Conservation (phyloP, 805 yeast species). For the Candida xiaguanensis region DNA sequence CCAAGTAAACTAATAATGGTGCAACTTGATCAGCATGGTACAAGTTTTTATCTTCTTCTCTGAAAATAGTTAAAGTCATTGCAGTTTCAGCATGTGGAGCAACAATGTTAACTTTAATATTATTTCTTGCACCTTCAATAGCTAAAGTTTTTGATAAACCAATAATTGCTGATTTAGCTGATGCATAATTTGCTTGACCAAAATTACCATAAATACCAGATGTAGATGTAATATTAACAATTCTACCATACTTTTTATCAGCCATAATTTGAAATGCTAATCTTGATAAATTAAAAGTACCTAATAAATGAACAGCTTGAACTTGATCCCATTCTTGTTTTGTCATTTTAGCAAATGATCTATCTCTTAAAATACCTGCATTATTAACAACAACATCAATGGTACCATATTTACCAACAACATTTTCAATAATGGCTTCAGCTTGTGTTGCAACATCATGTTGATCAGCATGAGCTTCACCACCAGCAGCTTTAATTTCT, state of each 20-base stretch:
- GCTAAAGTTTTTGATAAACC: slow-evolving; percentile 87
- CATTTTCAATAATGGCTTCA: slow-evolving; percentile 70
- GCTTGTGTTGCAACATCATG: slow-evolving; percentile 80
- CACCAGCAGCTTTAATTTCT: slow-evolving; percentile 70
- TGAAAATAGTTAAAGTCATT: slow-evolving; percentile 88
- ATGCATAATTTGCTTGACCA: slow-evolving; percentile 94
- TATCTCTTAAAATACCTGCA: slow-evolving; percentile 93
- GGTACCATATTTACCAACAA: slow-evolving; percentile 71
- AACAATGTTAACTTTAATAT: slow-evolving; percentile 73
- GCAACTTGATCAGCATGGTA: slow-evolving; percentile 88
- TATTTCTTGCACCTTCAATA: slow-evolving; percentile 78
- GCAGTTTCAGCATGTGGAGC: slow-evolving; percentile 99
- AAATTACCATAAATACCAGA: slow-evolving; percentile 97
- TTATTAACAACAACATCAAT: slow-evolving; percentile 86
- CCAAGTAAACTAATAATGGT: slow-evolving; percentile 76
- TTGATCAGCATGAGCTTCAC: slow-evolving; percentile 76
- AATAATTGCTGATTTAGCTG: slow-evolving; percentile 86
- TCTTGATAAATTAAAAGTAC: slow-evolving; percentile 76
- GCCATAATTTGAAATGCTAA: slow-evolving; percentile 90
- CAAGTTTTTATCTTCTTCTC: slow-evolving; percentile 73
- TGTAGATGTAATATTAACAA: slow-evolving; percentile 88
- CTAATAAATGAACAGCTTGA: slow-evolving; percentile 74
- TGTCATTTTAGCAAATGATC: slow-evolving; percentile 79
- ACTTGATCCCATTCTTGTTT: slow-evolving; percentile 82
- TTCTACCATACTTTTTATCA: slow-evolving; percentile 74